phyloP scores from a whole-genome alignment of 2,329 filamentous ascomycete genomes.

The Ceratocystis harringtonii region DNA sequence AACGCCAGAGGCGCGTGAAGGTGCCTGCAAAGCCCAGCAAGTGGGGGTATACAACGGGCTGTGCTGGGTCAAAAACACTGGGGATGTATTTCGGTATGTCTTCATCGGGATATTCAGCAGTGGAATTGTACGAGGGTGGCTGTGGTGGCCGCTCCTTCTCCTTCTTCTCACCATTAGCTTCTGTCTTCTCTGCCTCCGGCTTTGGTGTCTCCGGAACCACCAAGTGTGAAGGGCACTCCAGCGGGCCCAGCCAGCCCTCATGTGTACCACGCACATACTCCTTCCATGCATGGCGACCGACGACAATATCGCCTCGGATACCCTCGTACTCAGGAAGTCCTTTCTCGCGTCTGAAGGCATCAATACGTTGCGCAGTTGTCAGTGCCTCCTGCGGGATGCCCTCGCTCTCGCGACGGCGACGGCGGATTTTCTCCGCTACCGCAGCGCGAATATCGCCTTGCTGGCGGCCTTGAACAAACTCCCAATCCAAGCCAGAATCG shows the following conservation, averaged over 20 bases:
- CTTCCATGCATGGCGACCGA: slow-evolving; percentile 91
- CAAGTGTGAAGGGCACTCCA: slow-evolving; percentile 43
- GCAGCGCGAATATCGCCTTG: slow-evolving; percentile 87
- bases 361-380: slow-evolving; percentile 40
- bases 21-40: slow-evolving; percentile 87
- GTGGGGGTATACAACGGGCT: slow-evolving; percentile 66
- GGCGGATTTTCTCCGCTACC: slow-evolving; percentile 72
- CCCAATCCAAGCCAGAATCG: slow-evolving; percentile 84
- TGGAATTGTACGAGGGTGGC: slow-evolving; percentile 57
- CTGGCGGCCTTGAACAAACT: slow-evolving; percentile 79
- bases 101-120: slow-evolving; percentile 55
- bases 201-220: slow-evolving; percentile 20
- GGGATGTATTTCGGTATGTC: slow-evolving; percentile 52
- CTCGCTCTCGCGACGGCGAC: slow-evolving; percentile 46
- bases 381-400: slow-evolving; percentile 34
- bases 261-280: slow-evolving; percentile 88
- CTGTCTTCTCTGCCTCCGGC: slow-evolving; percentile 19
- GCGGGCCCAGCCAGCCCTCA: slow-evolving; percentile 87
- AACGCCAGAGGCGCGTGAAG: slow-evolving; percentile 70
- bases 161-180: slow-evolving; percentile 31
- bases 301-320: slow-evolving; percentile 66
- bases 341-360: slow-evolving; percentile 47
- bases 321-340: slow-evolving; percentile 59
- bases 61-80: slow-evolving; percentile 54
- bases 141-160: slow-evolving; percentile 46